phyloP scores from a whole-genome alignment of 1,284 basidiomycete genomes.

The Takashimella tepidaria region DNA sequence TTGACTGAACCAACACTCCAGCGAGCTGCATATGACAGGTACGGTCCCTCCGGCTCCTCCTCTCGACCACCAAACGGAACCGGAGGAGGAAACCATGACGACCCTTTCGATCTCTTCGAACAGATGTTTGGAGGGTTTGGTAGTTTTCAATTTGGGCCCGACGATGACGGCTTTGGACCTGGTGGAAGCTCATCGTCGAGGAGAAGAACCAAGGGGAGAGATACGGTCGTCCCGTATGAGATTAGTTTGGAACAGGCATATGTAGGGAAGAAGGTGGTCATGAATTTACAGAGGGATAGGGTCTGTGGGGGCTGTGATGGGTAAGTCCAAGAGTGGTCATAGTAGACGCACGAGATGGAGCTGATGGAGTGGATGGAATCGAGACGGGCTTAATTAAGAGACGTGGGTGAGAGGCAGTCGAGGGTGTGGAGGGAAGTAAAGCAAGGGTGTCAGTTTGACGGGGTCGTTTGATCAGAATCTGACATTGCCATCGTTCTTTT shows the following conservation, averaged over 20 bases:
- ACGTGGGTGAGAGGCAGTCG: not conserved
- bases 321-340: constrained; percentile 49
- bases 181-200: too few relatives aligned
- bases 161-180: constrained; percentile 36
- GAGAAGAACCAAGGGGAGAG: constrained; percentile 52
- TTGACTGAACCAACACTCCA: constrained; percentile 32
- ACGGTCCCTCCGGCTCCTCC: constrained; percentile 58
- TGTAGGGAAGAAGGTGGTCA: constrained; percentile 81
- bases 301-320: constrained; percentile 77
- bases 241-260: constrained; percentile 90
- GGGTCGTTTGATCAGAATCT: too few relatives aligned
- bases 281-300: constrained; percentile 82
- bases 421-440: not conserved
- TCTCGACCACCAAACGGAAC: constrained; percentile 45
- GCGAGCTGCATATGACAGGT: constrained; percentile 72
- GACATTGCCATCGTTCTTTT: too few relatives aligned
- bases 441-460: not conserved
- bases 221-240: constrained; percentile 72
- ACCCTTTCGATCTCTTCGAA: constrained; percentile 61
- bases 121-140: constrained; percentile 61
- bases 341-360: not conserved
- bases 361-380: not conserved
- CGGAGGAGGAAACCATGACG: constrained; percentile 50
- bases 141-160: constrained; percentile 32
- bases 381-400: not conserved